phyloP scores from a whole-genome alignment of 768 basidiomycete genomes.

The Tremella mesenterica region DNA sequence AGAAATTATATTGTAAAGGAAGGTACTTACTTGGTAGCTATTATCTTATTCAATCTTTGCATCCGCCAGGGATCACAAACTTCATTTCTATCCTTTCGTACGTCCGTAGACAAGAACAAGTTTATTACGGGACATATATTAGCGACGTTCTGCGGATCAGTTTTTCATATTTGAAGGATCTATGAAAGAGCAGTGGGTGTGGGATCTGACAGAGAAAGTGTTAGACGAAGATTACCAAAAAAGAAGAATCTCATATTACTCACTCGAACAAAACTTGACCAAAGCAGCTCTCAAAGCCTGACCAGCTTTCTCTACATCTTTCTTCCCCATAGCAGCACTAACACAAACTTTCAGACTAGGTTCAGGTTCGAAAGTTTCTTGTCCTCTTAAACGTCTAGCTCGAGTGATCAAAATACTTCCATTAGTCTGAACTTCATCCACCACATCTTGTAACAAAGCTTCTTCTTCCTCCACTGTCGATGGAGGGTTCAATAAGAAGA shows the following conservation, averaged over 20 bases:
- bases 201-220: neutral
- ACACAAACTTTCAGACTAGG: slow-evolving; percentile 81
- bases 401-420: slow-evolving; percentile 73
- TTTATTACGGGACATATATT: too few relatives aligned
- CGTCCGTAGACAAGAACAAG: too few relatives aligned
- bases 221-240: neutral
- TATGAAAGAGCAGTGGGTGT: too few relatives aligned
- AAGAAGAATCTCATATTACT: slow-evolving; percentile 11
- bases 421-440: slow-evolving; percentile 71
- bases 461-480: slow-evolving; percentile 56
- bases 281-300: slow-evolving; percentile 63
- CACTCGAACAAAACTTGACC: slow-evolving; percentile 58
- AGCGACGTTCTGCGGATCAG: slow-evolving; percentile 1
- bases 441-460: slow-evolving; percentile 74
- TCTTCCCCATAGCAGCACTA: slow-evolving; percentile 67
- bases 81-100: too few relatives aligned
- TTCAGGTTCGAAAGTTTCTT: slow-evolving; percentile 70
- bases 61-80: too few relatives aligned
- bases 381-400: slow-evolving; percentile 68
- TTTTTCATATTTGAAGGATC: too few relatives aligned
- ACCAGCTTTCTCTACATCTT: slow-evolving; percentile 85
- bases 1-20: too few relatives aligned
- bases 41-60: too few relatives aligned
- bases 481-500: slow-evolving; percentile 51
- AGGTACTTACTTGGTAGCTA: too few relatives aligned